Evolutionary conservation across 2,329 filamentous ascomycete genomes (phyloP).

Genomic region (Diaporthe longicolla): DNA sequence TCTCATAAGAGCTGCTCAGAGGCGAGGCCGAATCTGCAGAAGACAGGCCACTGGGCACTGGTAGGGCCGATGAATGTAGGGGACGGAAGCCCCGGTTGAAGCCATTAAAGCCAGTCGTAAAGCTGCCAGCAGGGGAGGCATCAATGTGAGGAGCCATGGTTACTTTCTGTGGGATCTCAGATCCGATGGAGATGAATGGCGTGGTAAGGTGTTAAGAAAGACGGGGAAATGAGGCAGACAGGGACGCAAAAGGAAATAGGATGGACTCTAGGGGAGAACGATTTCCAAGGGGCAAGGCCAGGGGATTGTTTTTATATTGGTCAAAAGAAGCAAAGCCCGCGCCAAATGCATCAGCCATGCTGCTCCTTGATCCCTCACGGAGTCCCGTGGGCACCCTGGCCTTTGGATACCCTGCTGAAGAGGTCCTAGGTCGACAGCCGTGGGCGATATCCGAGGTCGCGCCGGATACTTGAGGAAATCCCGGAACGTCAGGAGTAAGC

Average conservation of each 20-base stretch:
- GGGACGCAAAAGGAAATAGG: slow-evolving; percentile 23
- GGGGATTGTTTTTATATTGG: slow-evolving; percentile 37
- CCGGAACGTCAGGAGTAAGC: slow-evolving; percentile 20
- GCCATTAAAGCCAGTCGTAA: slow-evolving; percentile 57
- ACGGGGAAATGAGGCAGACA: slow-evolving; percentile 6
- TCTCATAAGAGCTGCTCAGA: slow-evolving; percentile 60
- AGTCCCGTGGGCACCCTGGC: slow-evolving; percentile 18
- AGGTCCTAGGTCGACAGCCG: slow-evolving; percentile 32
- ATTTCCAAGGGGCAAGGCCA: slow-evolving; percentile 2
- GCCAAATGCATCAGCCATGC: slow-evolving; percentile 26
- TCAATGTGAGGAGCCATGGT: slow-evolving; percentile 64
- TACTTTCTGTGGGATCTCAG: slow-evolving; percentile 13
- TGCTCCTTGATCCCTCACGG: slow-evolving; percentile 14
- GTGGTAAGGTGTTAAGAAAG: slow-evolving; percentile 36
- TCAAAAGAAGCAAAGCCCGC: not conserved
- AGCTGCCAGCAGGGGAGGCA: slow-evolving; percentile 62
- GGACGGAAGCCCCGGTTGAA: slow-evolving; percentile 51
- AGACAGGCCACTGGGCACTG: slow-evolving; percentile 47
- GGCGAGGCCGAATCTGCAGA: slow-evolving; percentile 53
- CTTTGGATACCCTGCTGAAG: slow-evolving; percentile 13
- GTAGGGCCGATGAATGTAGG: slow-evolving; percentile 50
- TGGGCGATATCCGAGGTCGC: slow-evolving; percentile 8
- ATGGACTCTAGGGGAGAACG: slow-evolving; percentile 1
- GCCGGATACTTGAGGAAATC: slow-evolving; percentile 26
- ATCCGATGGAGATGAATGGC: slow-evolving; percentile 22